phyloP scores from a whole-genome alignment of 2,329 filamentous ascomycete species.

The Achaetomium macrosporum region DNA sequence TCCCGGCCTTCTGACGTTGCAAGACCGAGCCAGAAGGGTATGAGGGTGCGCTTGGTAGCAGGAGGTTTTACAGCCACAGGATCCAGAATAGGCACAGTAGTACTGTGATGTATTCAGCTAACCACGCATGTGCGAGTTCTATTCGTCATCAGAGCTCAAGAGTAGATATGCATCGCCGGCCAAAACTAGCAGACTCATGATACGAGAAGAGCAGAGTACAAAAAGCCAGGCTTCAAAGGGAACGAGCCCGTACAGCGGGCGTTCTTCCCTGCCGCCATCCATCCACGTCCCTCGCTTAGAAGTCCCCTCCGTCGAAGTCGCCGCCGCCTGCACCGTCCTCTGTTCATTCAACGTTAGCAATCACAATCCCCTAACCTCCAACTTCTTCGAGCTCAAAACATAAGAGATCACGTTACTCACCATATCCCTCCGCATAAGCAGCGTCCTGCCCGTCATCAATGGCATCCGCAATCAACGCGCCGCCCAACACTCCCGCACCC shows the following conservation, averaged over 20 bases:
- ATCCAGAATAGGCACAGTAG: too few species aligned
- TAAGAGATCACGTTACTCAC: conserved; percentile 17
- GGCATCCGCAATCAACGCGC: conserved; percentile 63
- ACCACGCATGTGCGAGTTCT: neutral
- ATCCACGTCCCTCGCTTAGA: conserved; percentile 29
- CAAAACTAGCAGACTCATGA: neutral
- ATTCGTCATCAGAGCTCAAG: neutral
- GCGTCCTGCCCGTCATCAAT: conserved; percentile 57
- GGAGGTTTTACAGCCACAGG: too few species aligned
- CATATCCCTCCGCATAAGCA: conserved; percentile 48
- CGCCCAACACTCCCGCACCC: conserved; percentile 76
- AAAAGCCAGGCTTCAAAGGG: neutral
- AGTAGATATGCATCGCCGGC: neutral
- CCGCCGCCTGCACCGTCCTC: conserved; percentile 31
- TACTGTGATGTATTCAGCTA: neutral
- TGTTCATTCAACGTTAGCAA: conserved; percentile 21
- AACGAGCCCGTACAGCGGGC: neutral
- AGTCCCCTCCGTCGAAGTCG: conserved; percentile 27
- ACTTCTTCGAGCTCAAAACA: too few species aligned
- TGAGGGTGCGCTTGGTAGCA: too few species aligned
- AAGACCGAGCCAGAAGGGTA: too few species aligned
- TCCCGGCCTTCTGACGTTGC: too few species aligned
- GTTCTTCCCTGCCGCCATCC: neutral
- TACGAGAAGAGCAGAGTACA: neutral
- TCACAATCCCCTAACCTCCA: conserved; percentile 18